These are phyloP conservation scores for Dalbergia cochinchinensis DNA, from an alignment of 306 rosid species.

Conservation along the genomic window DNA sequence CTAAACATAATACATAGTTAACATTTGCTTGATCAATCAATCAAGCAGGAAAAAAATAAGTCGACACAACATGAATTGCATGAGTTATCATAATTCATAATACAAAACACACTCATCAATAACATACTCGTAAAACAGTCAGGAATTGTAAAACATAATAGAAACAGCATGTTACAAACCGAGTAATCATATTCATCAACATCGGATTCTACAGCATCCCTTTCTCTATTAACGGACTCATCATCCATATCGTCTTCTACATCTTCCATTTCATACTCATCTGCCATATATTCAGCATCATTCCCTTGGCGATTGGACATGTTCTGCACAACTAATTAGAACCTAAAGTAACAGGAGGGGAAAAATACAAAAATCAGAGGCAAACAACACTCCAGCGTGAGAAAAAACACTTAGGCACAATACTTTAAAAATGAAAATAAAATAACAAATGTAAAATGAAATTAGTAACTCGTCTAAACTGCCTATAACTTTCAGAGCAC, in stretches of 20 bases:
- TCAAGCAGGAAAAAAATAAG: conserved; percentile 14
- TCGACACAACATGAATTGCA: background rate
- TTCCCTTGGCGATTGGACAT: conserved; percentile 65
- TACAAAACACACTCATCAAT: background rate
- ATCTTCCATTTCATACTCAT: conserved; percentile 81
- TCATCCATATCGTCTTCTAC: conserved; percentile 69
- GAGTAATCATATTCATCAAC: conserved; percentile 65
- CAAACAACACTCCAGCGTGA: conserved; percentile 17
- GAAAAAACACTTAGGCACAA: conserved; percentile 15
- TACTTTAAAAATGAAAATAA: background rate
- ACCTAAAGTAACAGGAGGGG: conserved; percentile 21
- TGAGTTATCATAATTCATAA: conserved; percentile 7
- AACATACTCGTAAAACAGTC: background rate
- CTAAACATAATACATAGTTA: conserved; percentile 11
- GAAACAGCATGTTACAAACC: conserved; percentile 56
- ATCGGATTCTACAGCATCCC: conserved; percentile 69
- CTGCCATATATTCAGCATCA: conserved; percentile 65
- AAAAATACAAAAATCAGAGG: conserved; percentile 20
- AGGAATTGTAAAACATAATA: background rate
- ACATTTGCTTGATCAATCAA: conserved; percentile 26
- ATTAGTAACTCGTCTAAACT: conserved; percentile 15
- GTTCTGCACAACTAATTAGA: conserved; percentile 24
- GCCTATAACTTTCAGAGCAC: background rate
- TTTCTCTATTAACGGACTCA: conserved; percentile 63
- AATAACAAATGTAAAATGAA: background rate